These are phyloP conservation scores for Geum urbanum DNA, from an alignment of 306 rosid species.

Conservation along the genomic window DNA sequence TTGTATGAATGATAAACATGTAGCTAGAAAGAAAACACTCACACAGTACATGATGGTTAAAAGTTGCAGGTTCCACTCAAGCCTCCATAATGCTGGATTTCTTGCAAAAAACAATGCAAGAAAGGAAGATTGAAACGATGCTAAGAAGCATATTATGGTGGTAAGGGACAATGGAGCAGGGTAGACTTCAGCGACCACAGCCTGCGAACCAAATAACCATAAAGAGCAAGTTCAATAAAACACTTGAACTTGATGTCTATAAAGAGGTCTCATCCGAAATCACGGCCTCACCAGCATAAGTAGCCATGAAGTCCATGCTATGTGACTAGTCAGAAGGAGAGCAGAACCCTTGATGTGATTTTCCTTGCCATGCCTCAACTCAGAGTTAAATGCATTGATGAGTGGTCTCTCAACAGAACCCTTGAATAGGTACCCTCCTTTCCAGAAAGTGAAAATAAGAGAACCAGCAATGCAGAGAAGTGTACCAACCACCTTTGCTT, in stretches of 20 bases:
- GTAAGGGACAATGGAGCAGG: slow-evolving; percentile 25
- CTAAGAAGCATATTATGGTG: slow-evolving; percentile 32
- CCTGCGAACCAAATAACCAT: slow-evolving; percentile 8
- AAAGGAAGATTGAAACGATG: slow-evolving; percentile 28
- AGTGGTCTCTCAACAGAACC: slow-evolving; percentile 22
- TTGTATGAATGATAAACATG: not conserved
- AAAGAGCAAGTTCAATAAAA: not conserved
- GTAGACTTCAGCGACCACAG: slow-evolving; percentile 25
- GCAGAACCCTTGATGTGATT: slow-evolving; percentile 40
- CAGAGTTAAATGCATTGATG: slow-evolving; percentile 6
- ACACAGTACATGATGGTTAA: slow-evolving; percentile 32
- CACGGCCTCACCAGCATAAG: slow-evolving; percentile 32
- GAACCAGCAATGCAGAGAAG: slow-evolving; percentile 35
- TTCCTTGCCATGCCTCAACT: slow-evolving; percentile 7
- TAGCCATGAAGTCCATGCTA: slow-evolving; percentile 36
- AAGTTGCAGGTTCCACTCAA: slow-evolving; percentile 34
- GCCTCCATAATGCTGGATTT: slow-evolving; percentile 27
- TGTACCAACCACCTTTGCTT: slow-evolving; percentile 37
- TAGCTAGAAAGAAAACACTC: slow-evolving; percentile 4
- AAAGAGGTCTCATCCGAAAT: no score
- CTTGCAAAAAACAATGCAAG: slow-evolving; percentile 30
- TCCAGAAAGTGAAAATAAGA: slow-evolving; percentile 36
- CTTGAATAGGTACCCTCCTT: slow-evolving; percentile 18
- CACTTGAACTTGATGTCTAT: not conserved
- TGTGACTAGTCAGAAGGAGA: slow-evolving; percentile 26